A percentile compares a stretch with the other conserved stretches of the same genome.
Evolutionary conservation across 345 rosid species (phyloP).

Genomic region (Gynandropsis gynandra): DNA sequence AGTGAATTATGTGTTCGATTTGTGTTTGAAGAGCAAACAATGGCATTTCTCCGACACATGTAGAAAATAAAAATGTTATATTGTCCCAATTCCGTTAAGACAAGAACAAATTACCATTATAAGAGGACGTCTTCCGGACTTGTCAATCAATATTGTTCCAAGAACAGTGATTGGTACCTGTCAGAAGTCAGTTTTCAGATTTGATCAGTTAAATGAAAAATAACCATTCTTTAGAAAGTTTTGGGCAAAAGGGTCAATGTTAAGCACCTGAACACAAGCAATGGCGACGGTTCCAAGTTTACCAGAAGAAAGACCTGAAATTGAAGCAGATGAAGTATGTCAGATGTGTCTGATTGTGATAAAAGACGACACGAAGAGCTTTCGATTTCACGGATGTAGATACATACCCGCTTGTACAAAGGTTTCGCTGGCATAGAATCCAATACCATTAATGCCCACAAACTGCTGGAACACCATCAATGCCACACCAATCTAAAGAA

Average conservation of each 20-base stretch:
- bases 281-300: slow-evolving; percentile 72
- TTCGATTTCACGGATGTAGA: neutral
- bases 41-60: too few species aligned
- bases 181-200: neutral
- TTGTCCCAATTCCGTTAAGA: neutral
- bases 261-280: slow-evolving; percentile 67
- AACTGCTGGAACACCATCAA: slow-evolving; percentile 86
- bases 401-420: slow-evolving; percentile 72
- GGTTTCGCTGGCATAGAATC: slow-evolving; percentile 81
- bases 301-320: slow-evolving; percentile 65
- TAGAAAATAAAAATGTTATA: too few species aligned
- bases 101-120: slow-evolving; percentile 47
- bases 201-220: neutral
- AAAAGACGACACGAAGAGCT: neutral
- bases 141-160: slow-evolving; percentile 77
- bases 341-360: neutral
- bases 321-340: neutral
- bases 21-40: too few species aligned
- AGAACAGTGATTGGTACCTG: slow-evolving; percentile 73
- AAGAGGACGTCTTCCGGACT: slow-evolving; percentile 81
- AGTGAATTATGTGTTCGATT: too few species aligned
- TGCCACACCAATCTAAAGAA: slow-evolving; percentile 64
- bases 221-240: neutral
- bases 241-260: neutral
- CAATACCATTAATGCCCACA: slow-evolving; percentile 72